phyloP scores from a whole-genome alignment of 176 grass and related monocot genomes.

The Miscanthus lutarioriparius region DNA sequence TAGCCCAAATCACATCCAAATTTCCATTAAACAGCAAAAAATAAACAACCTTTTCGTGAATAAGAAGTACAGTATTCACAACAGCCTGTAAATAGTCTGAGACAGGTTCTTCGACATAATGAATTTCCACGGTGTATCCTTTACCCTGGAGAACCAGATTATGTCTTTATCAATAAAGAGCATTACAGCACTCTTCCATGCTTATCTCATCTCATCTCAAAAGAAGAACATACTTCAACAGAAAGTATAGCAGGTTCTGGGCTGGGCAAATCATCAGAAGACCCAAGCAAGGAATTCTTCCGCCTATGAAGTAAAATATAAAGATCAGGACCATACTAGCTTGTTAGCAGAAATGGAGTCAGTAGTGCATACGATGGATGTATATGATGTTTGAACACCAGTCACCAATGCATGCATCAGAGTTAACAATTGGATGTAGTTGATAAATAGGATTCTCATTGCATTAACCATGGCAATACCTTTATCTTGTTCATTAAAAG shows the following conservation, averaged over 20 bases:
- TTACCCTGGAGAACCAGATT: constrained; percentile 62
- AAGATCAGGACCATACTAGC: constrained; percentile 16
- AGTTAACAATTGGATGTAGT: background rate
- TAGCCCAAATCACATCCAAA: constrained; percentile 8
- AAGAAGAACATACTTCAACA: constrained; percentile 77
- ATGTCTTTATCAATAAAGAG: constrained; percentile 19
- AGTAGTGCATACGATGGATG: background rate
- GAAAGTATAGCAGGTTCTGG: constrained; percentile 89
- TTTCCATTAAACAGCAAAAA: constrained; percentile 16
- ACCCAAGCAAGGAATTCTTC: constrained; percentile 47
- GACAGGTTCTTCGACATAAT: constrained; percentile 93
- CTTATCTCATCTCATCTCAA: constrained; percentile 14
- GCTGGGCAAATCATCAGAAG: constrained; percentile 59
- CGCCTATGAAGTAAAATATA: constrained; percentile 48
- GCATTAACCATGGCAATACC: background rate
- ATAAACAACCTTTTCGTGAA: constrained; percentile 78
- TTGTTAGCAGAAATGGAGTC: background rate
- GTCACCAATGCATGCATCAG: background rate
- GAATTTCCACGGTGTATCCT: constrained; percentile 85
- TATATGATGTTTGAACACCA: constrained; percentile 5
- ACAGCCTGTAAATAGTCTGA: constrained; percentile 80
- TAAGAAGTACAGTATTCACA: constrained; percentile 73
- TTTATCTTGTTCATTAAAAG: background rate
- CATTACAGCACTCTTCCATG: background rate
- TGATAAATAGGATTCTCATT: background rate